phyloP scores from a whole-genome alignment of 1,139 yeast genomes.

The Taphrina confusa region DNA sequence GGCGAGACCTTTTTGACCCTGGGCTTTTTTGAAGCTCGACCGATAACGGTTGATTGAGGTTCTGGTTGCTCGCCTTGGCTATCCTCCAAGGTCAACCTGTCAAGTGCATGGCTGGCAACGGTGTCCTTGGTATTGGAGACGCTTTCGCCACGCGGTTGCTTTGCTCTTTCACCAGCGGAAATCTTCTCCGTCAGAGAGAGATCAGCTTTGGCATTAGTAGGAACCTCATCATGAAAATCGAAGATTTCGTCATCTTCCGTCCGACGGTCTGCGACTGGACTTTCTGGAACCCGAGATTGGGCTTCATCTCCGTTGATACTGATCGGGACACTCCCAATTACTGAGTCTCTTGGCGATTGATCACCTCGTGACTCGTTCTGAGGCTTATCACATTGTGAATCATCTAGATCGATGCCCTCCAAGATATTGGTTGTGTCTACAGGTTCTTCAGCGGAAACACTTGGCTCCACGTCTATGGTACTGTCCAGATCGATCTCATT shows the following conservation, averaged over 20 bases:
- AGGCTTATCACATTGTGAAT: too few species aligned
- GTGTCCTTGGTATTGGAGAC: not conserved
- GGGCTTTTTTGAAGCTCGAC: not conserved
- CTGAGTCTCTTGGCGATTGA: not conserved
- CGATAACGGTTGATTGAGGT: not conserved
- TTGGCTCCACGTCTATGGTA: not conserved
- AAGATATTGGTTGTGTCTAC: not conserved
- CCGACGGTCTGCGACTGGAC: not conserved
- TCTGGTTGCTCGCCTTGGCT: constrained; percentile 4
- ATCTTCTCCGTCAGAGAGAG: not conserved
- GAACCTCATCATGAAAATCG: not conserved
- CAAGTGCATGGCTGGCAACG: not conserved
- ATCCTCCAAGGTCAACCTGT: constrained; percentile 7
- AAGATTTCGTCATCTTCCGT: not conserved
- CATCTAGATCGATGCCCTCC: not conserved
- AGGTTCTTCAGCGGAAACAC: not conserved
- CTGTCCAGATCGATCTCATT: constrained; percentile 2
- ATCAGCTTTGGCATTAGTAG: not conserved
- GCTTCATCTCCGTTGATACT: not conserved
- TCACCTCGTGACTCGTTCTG: not conserved
- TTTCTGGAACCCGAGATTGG: not conserved
- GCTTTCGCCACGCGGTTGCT: not conserved
- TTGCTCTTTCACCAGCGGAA: constrained; percentile 1
- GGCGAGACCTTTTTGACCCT: not conserved
- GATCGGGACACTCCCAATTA: not conserved